Conservation (phyloP, 495 filamentous ascomycete genomes). For the Neurospora sp. region DNA sequence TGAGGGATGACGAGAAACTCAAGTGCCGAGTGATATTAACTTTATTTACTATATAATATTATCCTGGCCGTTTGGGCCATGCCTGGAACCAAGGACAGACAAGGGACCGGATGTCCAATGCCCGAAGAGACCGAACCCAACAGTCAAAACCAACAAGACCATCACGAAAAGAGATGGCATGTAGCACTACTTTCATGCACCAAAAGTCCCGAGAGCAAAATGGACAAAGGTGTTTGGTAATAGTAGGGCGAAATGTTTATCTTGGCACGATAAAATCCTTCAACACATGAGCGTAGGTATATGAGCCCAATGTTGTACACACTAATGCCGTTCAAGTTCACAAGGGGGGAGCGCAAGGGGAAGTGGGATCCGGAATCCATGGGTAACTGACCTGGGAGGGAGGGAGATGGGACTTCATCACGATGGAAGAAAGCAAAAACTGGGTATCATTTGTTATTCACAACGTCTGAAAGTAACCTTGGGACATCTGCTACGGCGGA, state of each 20-base stretch:
- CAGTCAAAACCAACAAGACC: not conserved
- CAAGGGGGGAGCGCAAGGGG: not conserved
- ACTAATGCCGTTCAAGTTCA: not conserved
- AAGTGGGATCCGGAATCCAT: not conserved
- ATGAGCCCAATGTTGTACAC: not conserved
- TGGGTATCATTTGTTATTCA: constrained; percentile 1
- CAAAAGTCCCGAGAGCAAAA: not conserved
- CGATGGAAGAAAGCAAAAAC: not conserved
- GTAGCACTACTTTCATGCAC: not conserved
- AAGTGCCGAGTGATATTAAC: not conserved
- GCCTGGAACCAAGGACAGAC: not conserved
- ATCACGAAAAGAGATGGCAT: not conserved
- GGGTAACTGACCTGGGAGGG: not conserved
- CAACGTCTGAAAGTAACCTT: not conserved
- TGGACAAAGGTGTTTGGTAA: not conserved
- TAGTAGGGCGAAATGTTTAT: not conserved
- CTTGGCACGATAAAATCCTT: not conserved
- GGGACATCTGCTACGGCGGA: constrained; percentile 11
- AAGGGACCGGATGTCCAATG: not conserved
- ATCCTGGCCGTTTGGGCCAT: not conserved
- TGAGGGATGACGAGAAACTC: not conserved
- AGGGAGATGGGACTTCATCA: not conserved
- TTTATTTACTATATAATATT: not conserved
- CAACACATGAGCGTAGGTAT: not conserved
- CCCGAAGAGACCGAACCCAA: not conserved